Base-by-base conservation (phyloP, 371 early-diverging fungal species). In the Saksenaea oblongispora region DNA sequence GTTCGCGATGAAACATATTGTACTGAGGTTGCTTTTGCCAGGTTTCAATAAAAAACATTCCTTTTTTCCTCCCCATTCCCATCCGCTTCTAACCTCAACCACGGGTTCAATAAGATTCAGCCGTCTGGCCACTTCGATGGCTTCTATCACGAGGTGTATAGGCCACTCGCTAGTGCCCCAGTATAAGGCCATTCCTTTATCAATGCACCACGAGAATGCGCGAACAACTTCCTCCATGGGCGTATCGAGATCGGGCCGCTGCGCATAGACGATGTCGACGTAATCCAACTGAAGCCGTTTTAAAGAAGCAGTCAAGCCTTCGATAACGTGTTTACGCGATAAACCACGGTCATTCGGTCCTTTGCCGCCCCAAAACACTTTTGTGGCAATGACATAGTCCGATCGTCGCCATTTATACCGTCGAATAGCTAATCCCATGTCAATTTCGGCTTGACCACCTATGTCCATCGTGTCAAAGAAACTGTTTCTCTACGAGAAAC, bases 131-230 rank as follows among this genome's bases (percentile, higher is more conserved):
- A 92, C 80, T 35, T 76, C 69, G 59, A 87, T 81, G 5, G 93
- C 93, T 62, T 93, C 91, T 5, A 82, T 80, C 58, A 93, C 82
- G 68, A 91, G 85, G 69, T 88, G 86, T 0, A 88, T 84, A 17
- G 84, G 83, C 93, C 93, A 93, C 76, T 93, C 93, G 28, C 85
- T 85, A 5, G 91, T 90, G 1, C 91, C 91, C 92, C 92, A 92
- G 77, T 92, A 92, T 42, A 92, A 84, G 3, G 91, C 89, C 82
- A 83, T 83, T 17, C 92, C 92, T 61, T 84, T 84, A 56, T 92
- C 85, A 65, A 93, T 91, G 39, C 90, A 83, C 76, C 83, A 83
- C 70, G 90, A 90, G 70, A 93, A 93, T 1, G 92, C 93, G n/a
- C 93, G 84, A 5, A 93, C 92, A 54, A 83, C 85, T 67, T 93